Evolutionary conservation across 352 stramenopile genomes (phyloP).

Genomic region (Globisporangium irregulare): DNA sequence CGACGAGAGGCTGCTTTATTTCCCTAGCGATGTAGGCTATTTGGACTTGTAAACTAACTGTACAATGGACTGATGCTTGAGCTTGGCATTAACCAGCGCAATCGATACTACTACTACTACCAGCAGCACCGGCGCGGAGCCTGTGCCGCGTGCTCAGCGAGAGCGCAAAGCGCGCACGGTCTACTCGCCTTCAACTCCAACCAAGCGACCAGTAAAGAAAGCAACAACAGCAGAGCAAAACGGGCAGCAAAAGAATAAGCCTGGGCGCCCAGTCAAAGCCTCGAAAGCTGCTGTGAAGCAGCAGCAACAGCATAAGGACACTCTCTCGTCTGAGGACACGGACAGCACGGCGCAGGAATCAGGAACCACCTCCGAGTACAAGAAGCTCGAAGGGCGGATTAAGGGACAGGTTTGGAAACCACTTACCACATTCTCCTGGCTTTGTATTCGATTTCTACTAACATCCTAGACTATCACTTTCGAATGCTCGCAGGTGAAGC

Average conservation of each 20-base stretch:
- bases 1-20: not conserved
- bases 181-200: conserved; percentile 21
- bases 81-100: not conserved
- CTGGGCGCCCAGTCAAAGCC: not conserved
- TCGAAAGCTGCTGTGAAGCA: not conserved
- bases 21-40: not conserved
- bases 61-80: not conserved
- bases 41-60: not conserved
- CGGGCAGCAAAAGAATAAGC: not conserved
- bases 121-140: not conserved
- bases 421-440: not conserved
- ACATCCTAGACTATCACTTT: not conserved
- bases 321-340: not conserved
- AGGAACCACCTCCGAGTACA: conserved; percentile 11
- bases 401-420: not conserved
- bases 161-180: conserved; percentile 18
- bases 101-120: not conserved
- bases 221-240: not conserved
- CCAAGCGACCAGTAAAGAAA: not conserved
- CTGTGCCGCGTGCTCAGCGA: conserved; percentile 2
- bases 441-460: not conserved
- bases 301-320: not conserved
- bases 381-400: conserved; percentile 15
- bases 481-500: conserved; percentile 32
- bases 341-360: not conserved